phyloP scores from a whole-genome alignment of 2,329 filamentous ascomycete genomes.

The Celoporthe dispersa region DNA sequence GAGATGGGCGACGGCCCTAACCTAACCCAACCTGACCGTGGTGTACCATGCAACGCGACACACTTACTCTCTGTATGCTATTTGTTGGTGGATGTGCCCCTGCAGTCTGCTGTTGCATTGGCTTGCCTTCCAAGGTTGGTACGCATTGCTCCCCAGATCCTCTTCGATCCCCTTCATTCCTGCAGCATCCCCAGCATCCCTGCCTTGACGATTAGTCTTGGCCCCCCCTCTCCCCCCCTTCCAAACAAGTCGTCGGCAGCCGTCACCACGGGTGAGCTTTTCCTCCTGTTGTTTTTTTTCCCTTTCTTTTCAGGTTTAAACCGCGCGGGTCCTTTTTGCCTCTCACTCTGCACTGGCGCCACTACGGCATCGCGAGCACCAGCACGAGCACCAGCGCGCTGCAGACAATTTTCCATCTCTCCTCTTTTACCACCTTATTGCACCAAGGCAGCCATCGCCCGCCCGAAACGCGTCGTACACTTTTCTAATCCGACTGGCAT shows the following conservation, averaged over 20 bases:
- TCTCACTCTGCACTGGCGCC: neutral
- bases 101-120: neutral
- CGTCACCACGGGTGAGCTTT: constrained; percentile 1
- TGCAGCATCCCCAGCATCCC: constrained; percentile 4
- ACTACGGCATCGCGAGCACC: neutral
- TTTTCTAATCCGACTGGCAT: constrained; percentile 5
- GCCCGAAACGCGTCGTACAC: neutral
- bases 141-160: constrained; percentile 4
- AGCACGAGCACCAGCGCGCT: neutral
- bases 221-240: neutral
- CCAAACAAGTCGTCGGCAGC: neutral
- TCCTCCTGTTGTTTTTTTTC: neutral
- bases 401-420: neutral
- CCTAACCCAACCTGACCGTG: neutral
- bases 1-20: too few species aligned
- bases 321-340: neutral
- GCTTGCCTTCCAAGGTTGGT: neutral
- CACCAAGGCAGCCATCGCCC: neutral
- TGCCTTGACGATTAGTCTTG: constrained; percentile 5
- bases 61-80: neutral
- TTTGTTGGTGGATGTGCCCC: neutral
- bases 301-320: neutral
- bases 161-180: constrained; percentile 5
- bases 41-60: neutral
- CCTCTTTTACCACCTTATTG: neutral